Percentiles rank a stretch among this genome's conserved stretches.
Conservation (phyloP, 768 basidiomycete species). For the Amanita brunnescens region DNA sequence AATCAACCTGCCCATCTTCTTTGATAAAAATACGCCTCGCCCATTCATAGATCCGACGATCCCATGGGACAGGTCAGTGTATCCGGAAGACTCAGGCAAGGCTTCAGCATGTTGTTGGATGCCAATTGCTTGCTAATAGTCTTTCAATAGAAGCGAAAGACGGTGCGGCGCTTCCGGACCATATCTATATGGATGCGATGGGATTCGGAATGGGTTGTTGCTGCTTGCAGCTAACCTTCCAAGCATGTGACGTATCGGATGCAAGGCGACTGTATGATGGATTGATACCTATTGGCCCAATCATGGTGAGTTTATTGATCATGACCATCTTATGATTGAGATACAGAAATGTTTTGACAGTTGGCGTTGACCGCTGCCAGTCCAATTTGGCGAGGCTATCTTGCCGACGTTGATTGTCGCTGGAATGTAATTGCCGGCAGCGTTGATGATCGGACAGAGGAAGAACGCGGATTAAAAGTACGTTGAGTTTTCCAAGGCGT, state of each 20-base stretch:
- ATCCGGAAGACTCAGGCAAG: conserved; percentile 78
- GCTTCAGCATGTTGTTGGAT: neutral
- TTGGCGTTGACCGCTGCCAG: conserved; percentile 91
- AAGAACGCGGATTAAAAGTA: conserved; percentile 87
- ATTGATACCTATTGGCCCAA: conserved; percentile 90
- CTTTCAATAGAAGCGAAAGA: conserved; percentile 64
- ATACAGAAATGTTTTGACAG: conserved; percentile 30
- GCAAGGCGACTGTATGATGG: conserved; percentile 93
- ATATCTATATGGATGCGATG: conserved; percentile 99
- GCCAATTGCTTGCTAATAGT: conserved; percentile 1
- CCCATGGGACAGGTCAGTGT: conserved; percentile 76
- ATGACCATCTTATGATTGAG: conserved; percentile 1
- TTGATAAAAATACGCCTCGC: conserved; percentile 78
- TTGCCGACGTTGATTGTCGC: conserved; percentile 94
- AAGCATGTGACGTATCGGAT: conserved; percentile 89
- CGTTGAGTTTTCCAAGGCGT: neutral
- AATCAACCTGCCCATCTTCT: conserved; percentile 89
- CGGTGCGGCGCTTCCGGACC: conserved; percentile 81
- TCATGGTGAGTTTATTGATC: conserved; percentile 55
- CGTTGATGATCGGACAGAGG: conserved; percentile 93
- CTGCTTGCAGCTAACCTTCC: conserved; percentile 95
- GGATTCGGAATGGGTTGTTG: conserved; percentile 99
- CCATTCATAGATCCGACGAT: conserved; percentile 93
- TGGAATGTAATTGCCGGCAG: conserved; percentile 99
- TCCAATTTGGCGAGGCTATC: conserved; percentile 89